Base-by-base conservation (phyloP, 176 grass and related monocot species). In the Musa acuminata region DNA sequence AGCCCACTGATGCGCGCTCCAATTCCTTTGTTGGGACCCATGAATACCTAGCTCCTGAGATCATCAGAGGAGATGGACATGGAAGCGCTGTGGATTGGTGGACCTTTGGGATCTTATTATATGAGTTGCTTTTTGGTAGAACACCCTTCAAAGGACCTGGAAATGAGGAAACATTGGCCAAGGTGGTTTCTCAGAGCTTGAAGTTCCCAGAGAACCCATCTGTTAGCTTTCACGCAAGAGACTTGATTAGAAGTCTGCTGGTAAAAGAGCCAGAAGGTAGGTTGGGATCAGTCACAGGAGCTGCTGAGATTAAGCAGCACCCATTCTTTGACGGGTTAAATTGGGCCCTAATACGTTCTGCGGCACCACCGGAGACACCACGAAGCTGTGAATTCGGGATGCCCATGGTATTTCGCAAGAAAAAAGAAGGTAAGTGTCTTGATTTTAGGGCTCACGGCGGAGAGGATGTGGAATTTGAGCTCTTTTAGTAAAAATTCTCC, bases 1-100 rank as follows among this genome's bases (percentile, higher is more conserved):
- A 90, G 48, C 88, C 88, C 71, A 80, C 55, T 19, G 85, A 90
- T 53, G 88, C 88, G 49, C 82, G 88, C 0, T 90, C 88, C 64
- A 90, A 90, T 81, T 90, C 88, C 22, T 90, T 90, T 82, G 88
- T 90, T 17, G 88, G 88, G 20, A 90, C 88, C 17, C 88, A 91
- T 51, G 88, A 91, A 51, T 91, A 91, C 77, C 81, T 91, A 2
- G 88, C 88, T 21, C 88, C 88, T 82, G 88, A 91, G 83, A 91
- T 91, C 73, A 85, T 91, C 73, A 91, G 86, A 82, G 88, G 88
- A 53, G 88, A 91, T 75, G 88, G 88, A n/a, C 88, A 91, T 71
- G 88, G 88, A 69, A 91, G 88, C 16, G 85, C 88, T 23, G 88
- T 91, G 25, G 88, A 91, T 63, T 91, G 88, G 88, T 91, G 88